Conservation (phyloP, 257 asterid species). For the Rauvolfia tetraphylla region DNA sequence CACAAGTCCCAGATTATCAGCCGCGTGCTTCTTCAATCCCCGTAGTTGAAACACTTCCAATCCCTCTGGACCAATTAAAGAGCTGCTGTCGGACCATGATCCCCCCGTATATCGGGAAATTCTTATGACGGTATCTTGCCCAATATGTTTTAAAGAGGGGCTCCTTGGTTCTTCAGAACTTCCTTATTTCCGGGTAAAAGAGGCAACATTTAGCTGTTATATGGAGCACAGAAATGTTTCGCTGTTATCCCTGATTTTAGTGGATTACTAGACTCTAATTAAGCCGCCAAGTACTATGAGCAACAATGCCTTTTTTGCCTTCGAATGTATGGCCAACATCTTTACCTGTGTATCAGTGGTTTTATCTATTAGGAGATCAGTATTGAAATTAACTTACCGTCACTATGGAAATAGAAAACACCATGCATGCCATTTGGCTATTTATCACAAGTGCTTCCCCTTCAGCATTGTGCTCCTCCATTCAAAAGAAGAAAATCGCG, state of each 20-base stretch:
- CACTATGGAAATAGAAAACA: not conserved
- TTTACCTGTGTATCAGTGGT: not conserved
- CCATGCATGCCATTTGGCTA: too few species aligned
- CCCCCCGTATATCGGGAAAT: conserved; percentile 44
- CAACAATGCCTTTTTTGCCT: too few species aligned
- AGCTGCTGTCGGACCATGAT: conserved; percentile 36
- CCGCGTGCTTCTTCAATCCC: conserved; percentile 63
- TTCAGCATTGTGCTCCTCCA: too few species aligned
- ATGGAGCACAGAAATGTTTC: too few species aligned
- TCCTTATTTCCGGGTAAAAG: not conserved
- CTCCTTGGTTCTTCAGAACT: too few species aligned
- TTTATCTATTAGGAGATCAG: not conserved
- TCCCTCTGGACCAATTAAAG: conserved; percentile 51
- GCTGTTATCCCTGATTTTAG: too few species aligned
- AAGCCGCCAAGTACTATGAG: too few species aligned
- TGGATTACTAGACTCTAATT: too few species aligned
- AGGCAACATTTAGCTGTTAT: not conserved
- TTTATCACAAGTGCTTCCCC: not conserved
- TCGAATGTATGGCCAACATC: not conserved
- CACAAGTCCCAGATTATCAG: conserved; percentile 48
- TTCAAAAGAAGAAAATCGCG: not conserved
- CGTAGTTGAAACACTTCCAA: conserved; percentile 30
- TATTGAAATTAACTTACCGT: not conserved
- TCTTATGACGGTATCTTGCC: too few species aligned
- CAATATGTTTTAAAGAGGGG: too few species aligned